Evolutionary conservation across 768 basidiomycete genomes (phyloP).

Genomic region (Leccinum rimulosum): DNA sequence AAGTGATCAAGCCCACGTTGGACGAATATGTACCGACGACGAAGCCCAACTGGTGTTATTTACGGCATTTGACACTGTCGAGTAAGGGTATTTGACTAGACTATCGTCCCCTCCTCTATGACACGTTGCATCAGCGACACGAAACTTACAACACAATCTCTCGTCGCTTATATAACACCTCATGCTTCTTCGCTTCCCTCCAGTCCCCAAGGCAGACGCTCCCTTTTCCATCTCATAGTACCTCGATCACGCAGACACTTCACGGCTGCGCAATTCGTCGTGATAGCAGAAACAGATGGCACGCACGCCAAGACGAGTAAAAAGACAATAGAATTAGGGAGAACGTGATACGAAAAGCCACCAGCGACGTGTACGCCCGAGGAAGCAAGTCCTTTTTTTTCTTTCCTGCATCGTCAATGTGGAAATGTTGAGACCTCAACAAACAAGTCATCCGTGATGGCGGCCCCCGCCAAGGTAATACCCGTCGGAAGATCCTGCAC

Average conservation of each 20-base stretch:
- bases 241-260: constrained; percentile 85
- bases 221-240: constrained; percentile 36
- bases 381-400: too few relatives aligned
- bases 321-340: constrained; percentile 52
- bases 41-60: constrained; percentile 90
- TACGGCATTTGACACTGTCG: constrained; percentile 85
- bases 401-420: not conserved
- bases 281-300: constrained; percentile 69
- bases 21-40: constrained; percentile 83
- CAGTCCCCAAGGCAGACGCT: too few relatives aligned
- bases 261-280: constrained; percentile 72
- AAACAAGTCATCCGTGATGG: constrained; percentile 36
- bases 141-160: too few relatives aligned
- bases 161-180: constrained; percentile 54
- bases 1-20: constrained; percentile 87
- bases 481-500: constrained; percentile 47
- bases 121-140: too few relatives aligned
- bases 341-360: constrained; percentile 61
- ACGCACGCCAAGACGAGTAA: constrained; percentile 76
- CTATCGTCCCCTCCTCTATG: too few relatives aligned
- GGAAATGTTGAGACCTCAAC: too few relatives aligned
- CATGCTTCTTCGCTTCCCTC: constrained; percentile 3
- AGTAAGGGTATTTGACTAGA: constrained; percentile 48
- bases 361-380: constrained; percentile 42
- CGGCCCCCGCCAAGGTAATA: constrained; percentile 62